These are phyloP conservation scores for Gossypium ekmanianum DNA, from an alignment of 345 rosid species.

Conservation along the genomic window DNA sequence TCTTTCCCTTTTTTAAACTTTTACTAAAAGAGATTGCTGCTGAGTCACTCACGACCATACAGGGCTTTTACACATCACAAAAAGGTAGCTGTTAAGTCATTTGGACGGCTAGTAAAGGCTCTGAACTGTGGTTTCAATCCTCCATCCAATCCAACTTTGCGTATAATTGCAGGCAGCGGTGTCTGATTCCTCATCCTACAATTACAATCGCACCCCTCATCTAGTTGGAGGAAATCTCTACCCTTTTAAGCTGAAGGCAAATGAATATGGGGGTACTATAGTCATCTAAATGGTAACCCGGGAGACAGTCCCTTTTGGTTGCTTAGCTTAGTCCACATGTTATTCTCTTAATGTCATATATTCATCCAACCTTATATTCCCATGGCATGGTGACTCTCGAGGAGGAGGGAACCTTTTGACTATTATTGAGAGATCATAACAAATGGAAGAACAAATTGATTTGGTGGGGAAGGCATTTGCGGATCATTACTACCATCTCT, in stretches of 20 bases:
- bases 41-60: background rate
- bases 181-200: slow-evolving; percentile 31
- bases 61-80: background rate
- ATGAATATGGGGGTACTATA: slow-evolving; percentile 20
- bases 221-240: background rate
- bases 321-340: slow-evolving; percentile 4
- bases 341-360: slow-evolving; percentile 9
- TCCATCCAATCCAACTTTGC: slow-evolving; percentile 33
- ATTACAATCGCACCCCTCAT: slow-evolving; percentile 23
- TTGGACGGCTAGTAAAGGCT: slow-evolving; percentile 29
- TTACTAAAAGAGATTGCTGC: background rate
- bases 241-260: background rate
- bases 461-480: slow-evolving; percentile 72
- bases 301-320: slow-evolving; percentile 14
- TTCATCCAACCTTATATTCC: slow-evolving; percentile 12
- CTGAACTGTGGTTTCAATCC: background rate
- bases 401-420: slow-evolving; percentile 3
- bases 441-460: slow-evolving; percentile 58
- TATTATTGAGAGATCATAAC: background rate
- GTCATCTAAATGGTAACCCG: slow-evolving; percentile 6
- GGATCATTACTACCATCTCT: slow-evolving; percentile 68
- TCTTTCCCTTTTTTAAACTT: background rate
- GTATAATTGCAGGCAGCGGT: slow-evolving; percentile 40
- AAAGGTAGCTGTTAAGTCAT: background rate
- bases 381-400: background rate